These are phyloP conservation scores for Trypanosoma avium DNA, from an alignment of 208 protist species.

Conservation along the genomic window DNA sequence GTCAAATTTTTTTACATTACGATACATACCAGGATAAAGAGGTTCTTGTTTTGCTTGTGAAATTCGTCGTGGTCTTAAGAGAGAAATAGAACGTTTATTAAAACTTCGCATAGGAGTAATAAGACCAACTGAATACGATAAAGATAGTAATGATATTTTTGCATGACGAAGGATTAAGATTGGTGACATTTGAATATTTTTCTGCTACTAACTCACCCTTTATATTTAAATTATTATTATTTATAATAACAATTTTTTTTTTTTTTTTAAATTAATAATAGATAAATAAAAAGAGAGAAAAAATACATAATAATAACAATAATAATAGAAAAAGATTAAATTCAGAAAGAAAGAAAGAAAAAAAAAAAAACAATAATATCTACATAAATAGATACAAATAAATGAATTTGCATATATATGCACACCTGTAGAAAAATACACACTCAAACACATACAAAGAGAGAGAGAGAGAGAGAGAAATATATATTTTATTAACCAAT, in stretches of 20 bases:
- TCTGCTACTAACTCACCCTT: too few species aligned
- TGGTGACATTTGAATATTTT: too few species aligned
- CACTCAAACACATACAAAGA: too few species aligned
- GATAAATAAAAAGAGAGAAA: too few species aligned
- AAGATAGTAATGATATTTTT: background rate
- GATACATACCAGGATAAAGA: slow-evolving; percentile 60
- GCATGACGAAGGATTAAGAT: too few species aligned
- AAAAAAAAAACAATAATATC: background rate
- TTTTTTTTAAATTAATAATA: too few species aligned
- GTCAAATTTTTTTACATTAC: slow-evolving; percentile 57
- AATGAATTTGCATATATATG: background rate
- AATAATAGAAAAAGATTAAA: background rate
- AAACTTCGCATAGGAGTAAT: slow-evolving; percentile 5
- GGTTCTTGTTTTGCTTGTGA: slow-evolving; percentile 65
- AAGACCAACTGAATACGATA: background rate
- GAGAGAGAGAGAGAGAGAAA: too few species aligned
- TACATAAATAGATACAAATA: slow-evolving; percentile 1
- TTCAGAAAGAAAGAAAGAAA: background rate
- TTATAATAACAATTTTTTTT: too few species aligned
- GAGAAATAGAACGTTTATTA: slow-evolving; percentile 1
- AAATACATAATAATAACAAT: background rate
- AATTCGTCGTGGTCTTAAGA: slow-evolving; percentile 31
- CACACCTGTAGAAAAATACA: background rate
- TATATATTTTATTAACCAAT: too few species aligned
- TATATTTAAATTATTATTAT: too few species aligned